Evolutionary conservation across 495 filamentous ascomycete species (phyloP).

Genomic region (Aspergillus bertholletiae): DNA sequence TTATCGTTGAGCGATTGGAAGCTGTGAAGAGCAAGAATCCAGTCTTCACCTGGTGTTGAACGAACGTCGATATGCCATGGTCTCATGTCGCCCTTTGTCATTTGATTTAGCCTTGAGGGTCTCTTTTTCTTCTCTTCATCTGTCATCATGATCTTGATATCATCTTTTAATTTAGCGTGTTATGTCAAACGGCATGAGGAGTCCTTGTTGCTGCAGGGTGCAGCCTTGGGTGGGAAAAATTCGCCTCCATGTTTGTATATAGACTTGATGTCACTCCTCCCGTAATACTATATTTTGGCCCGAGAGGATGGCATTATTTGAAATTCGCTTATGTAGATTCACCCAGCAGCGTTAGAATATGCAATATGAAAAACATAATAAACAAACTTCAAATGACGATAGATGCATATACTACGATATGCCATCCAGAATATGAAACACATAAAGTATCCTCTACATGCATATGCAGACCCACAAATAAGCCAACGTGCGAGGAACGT

Average conservation of each 20-base stretch:
- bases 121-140: constrained; percentile 5
- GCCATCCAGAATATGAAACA: too few relatives aligned
- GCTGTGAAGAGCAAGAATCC: constrained; percentile 93
- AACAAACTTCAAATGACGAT: not conserved
- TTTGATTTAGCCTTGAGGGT: constrained; percentile 3
- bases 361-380: not conserved
- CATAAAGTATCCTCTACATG: too few relatives aligned
- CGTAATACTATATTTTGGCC: not conserved
- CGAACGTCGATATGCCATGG: not conserved
- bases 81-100: not conserved
- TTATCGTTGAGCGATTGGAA: constrained; percentile 94
- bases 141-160: constrained; percentile 2
- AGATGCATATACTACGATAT: too few relatives aligned
- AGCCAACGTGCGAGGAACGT: too few relatives aligned
- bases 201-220: constrained; percentile 12
- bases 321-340: constrained; percentile 1
- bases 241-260: constrained; percentile 18
- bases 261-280: constrained; percentile 13
- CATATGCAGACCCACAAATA: too few relatives aligned
- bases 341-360: not conserved
- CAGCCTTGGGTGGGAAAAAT: constrained; percentile 12
- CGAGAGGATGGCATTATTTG: constrained; percentile 4
- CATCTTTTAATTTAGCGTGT: constrained; percentile 18
- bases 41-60: constrained; percentile 88
- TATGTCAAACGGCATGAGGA: constrained; percentile 21